These are phyloP conservation scores for Yarrowia alimentaria DNA, from an alignment of 805 yeast species.

Conservation along the genomic window DNA sequence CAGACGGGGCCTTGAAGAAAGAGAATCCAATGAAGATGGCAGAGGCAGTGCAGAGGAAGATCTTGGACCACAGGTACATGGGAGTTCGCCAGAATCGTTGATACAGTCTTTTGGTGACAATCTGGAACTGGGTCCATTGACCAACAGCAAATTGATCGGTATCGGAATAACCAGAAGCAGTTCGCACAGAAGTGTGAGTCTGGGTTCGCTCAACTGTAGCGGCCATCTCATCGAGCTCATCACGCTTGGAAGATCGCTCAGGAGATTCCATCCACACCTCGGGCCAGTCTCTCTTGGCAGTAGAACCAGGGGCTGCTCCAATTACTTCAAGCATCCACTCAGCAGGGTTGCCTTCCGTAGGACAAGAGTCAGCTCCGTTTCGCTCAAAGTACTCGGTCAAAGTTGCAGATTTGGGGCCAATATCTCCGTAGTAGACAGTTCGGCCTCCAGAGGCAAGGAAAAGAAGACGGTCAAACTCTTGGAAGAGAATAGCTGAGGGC, in stretches of 20 bases:
- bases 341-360: slow-evolving; percentile 71
- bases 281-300: slow-evolving; percentile 42
- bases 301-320: slow-evolving; percentile 44
- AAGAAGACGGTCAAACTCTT: slow-evolving; percentile 73
- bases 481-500: slow-evolving; percentile 75
- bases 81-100: slow-evolving; percentile 68
- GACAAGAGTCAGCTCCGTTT: slow-evolving; percentile 66
- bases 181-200: slow-evolving; percentile 39
- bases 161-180: slow-evolving; percentile 33
- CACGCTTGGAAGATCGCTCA: slow-evolving; percentile 57
- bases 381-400: slow-evolving; percentile 59
- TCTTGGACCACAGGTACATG: slow-evolving; percentile 56
- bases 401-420: slow-evolving; percentile 62
- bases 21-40: slow-evolving; percentile 67
- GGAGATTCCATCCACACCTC: slow-evolving; percentile 74
- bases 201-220: slow-evolving; percentile 48
- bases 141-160: slow-evolving; percentile 46
- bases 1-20: slow-evolving; percentile 60
- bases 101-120: slow-evolving; percentile 52
- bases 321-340: slow-evolving; percentile 81
- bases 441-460: slow-evolving; percentile 69
- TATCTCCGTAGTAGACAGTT: slow-evolving; percentile 73
- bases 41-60: slow-evolving; percentile 52
- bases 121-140: slow-evolving; percentile 42
- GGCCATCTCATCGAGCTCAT: slow-evolving; percentile 54